A percentile compares a stretch with the other conserved stretches of the same genome.
These are phyloP conservation scores for Microbotryum intermedium DNA, from an alignment of 1,284 basidiomycete species.

Conservation along the genomic window DNA sequence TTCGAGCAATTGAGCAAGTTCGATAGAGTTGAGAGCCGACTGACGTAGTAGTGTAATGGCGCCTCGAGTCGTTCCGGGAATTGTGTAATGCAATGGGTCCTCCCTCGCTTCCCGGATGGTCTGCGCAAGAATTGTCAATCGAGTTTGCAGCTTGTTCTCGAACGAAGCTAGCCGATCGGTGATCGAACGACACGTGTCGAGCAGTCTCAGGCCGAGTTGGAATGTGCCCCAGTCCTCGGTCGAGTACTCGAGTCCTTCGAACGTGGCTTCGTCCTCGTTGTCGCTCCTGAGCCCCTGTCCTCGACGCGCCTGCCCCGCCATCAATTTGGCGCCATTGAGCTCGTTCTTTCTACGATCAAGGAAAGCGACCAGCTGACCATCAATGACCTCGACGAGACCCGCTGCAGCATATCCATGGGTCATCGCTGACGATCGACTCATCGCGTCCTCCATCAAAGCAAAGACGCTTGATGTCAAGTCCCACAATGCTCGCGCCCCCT, in stretches of 20 bases:
- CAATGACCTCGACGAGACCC: conserved; percentile 63
- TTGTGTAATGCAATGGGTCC: conserved; percentile 50
- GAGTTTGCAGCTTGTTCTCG: conserved; percentile 56
- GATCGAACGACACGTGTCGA: conserved; percentile 64
- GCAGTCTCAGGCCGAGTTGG: conserved; percentile 68
- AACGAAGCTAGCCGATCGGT: conserved; percentile 58
- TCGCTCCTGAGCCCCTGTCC: not conserved
- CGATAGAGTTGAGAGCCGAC: conserved; percentile 68
- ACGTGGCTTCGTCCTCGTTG: conserved; percentile 52
- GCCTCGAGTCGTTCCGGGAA: conserved; percentile 58
- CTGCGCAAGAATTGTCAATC: conserved; percentile 52
- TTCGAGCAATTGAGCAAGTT: conserved; percentile 59
- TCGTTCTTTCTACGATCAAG: conserved; percentile 43
- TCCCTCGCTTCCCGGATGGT: conserved; percentile 51
- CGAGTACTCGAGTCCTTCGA: conserved; percentile 67
- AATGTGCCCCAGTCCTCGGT: conserved; percentile 77
- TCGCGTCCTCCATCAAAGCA: conserved; percentile 65
- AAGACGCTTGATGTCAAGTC: conserved; percentile 45
- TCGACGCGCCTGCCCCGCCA: not conserved
- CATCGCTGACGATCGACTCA: conserved; percentile 62
- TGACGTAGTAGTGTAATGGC: conserved; percentile 65
- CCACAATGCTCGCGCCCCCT: conserved; percentile 57
- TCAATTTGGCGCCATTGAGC: conserved; percentile 38
- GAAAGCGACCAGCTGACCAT: conserved; percentile 59
- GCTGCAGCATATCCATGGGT: conserved; percentile 77